A percentile compares a stretch with the other conserved stretches of the same genome.
Evolutionary conservation across 495 filamentous ascomycete genomes (phyloP).

Genomic region (Hyphodiscus hymeniophilus): DNA sequence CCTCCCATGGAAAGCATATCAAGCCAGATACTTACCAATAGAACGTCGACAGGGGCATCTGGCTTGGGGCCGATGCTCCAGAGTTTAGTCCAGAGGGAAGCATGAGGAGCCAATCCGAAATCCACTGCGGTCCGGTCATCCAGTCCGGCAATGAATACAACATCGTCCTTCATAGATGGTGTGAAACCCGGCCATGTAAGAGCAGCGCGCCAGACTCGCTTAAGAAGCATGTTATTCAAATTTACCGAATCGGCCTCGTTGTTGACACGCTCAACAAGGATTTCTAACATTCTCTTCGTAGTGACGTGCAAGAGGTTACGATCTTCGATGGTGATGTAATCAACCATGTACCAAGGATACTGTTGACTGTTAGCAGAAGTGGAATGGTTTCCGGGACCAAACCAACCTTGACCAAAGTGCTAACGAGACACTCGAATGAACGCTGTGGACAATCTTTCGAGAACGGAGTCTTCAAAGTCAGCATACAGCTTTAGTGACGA

Average conservation of each 20-base stretch:
- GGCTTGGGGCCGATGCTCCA: conserved; percentile 34
- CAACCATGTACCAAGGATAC: conserved; percentile 61
- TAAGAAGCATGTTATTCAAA: conserved; percentile 46
- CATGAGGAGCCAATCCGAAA: conserved; percentile 26
- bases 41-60: conserved; percentile 30
- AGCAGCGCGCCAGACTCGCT: conserved; percentile 48
- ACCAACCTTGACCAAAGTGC: conserved; percentile 59
- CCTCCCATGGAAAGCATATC: not conserved
- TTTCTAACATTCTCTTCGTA: conserved; percentile 37
- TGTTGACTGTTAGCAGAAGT: conserved; percentile 20
- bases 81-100: conserved; percentile 33
- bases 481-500: not conserved
- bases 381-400: not conserved
- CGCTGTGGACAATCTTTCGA: conserved; percentile 59
- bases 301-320: conserved; percentile 50
- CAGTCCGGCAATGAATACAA: conserved; percentile 24
- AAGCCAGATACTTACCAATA: conserved; percentile 31
- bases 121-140: conserved; percentile 18
- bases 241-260: conserved; percentile 27
- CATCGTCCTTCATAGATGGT: conserved; percentile 49
- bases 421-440: conserved; percentile 67
- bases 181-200: conserved; percentile 58
- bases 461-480: conserved; percentile 49
- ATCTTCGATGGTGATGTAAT: conserved; percentile 55
- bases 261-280: conserved; percentile 30